phyloP scores from a whole-genome alignment of 2,329 filamentous ascomycete species.

The Cladorrhinum sp. region DNA sequence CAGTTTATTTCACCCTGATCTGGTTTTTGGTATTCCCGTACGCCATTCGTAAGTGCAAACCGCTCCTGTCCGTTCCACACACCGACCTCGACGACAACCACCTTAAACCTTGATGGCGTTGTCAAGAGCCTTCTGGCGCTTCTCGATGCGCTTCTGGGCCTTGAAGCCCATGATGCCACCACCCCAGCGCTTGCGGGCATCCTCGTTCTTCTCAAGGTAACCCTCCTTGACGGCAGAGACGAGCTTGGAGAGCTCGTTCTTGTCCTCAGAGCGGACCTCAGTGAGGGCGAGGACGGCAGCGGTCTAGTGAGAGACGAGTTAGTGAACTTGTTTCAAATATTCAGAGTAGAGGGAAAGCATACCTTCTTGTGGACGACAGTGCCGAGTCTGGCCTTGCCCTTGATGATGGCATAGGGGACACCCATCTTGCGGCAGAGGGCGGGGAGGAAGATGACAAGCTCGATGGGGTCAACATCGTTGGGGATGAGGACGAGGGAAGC shows the following conservation, averaged over 20 bases:
- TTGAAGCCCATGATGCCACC: conserved; percentile 99
- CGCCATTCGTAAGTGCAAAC: conserved; percentile 33
- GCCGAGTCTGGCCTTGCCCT: conserved; percentile 99
- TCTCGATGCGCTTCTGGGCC: conserved; percentile 72
- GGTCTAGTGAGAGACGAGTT: conserved; percentile 69
- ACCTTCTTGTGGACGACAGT: conserved; percentile 99
- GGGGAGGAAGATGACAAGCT: conserved; percentile 98
- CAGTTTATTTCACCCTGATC: conserved; percentile 30
- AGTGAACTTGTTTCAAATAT: conserved; percentile 24
- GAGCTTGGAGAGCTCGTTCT: conserved; percentile 96
- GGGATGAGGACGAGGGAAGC: conserved; percentile 95
- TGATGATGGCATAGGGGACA: conserved; percentile 97
- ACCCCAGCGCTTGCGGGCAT: conserved; percentile 90
- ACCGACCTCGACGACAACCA: conserved; percentile 26
- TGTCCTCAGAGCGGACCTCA: conserved; percentile 97
- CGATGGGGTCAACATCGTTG: conserved; percentile 99
- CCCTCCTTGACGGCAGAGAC: conserved; percentile 96
- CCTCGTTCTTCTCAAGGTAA: conserved; percentile 94
- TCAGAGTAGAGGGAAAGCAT: neutral
- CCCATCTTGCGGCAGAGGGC: conserved; percentile 99
- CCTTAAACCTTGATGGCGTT: conserved; percentile 94
- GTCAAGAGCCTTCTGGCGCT: conserved; percentile 94
- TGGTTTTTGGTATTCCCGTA: conserved; percentile 36
- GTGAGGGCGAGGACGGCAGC: conserved; percentile 93
- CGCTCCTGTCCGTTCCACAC: conserved; percentile 16